A percentile compares a stretch with the other conserved stretches of the same genome.
These are phyloP conservation scores for Tolypocladium inflatum DNA, from an alignment of 2,329 filamentous ascomycete genomes.

Conservation along the genomic window DNA sequence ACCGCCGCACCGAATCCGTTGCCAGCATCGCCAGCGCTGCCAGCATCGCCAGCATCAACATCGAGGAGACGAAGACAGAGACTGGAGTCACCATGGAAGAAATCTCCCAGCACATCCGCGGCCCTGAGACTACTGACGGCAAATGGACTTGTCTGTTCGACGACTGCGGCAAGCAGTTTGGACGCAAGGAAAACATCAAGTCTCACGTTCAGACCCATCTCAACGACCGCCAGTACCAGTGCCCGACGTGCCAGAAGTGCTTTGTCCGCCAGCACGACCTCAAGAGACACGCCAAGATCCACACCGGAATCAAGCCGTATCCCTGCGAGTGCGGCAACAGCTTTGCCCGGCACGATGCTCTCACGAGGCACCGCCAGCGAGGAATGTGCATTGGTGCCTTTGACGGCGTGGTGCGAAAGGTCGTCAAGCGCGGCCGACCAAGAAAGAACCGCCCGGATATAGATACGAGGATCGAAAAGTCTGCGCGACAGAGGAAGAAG, in stretches of 20 bases:
- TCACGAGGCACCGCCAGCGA: constrained; percentile 87
- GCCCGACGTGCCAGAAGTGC: constrained; percentile 86
- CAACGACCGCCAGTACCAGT: constrained; percentile 90
- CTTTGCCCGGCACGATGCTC: constrained; percentile 89
- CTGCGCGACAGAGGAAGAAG: constrained; percentile 47
- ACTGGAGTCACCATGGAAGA: constrained; percentile 86
- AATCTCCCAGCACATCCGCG: constrained; percentile 64
- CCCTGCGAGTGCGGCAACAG: constrained; percentile 89
- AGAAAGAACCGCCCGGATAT: constrained; percentile 51
- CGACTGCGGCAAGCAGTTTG: constrained; percentile 80
- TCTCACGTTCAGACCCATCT: constrained; percentile 97
- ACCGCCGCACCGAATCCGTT: constrained; percentile 47
- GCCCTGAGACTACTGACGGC: constrained; percentile 61
- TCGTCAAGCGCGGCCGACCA: constrained; percentile 53
- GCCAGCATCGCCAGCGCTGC: constrained; percentile 49
- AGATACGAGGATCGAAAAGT: constrained; percentile 47
- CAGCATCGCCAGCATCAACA: constrained; percentile 52
- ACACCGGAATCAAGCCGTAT: constrained; percentile 92
- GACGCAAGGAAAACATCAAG: constrained; percentile 98
- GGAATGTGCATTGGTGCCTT: constrained; percentile 96
- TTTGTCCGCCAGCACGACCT: constrained; percentile 96
- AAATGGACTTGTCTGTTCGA: constrained; percentile 73
- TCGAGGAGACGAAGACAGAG: constrained; percentile 57
- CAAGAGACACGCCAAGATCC: constrained; percentile 95
- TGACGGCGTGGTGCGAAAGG: constrained; percentile 59